A percentile compares a stretch with the other conserved stretches of the same genome.
phyloP scores from a whole-genome alignment of 768 basidiomycete genomes.

The Crepidotus variabilis region DNA sequence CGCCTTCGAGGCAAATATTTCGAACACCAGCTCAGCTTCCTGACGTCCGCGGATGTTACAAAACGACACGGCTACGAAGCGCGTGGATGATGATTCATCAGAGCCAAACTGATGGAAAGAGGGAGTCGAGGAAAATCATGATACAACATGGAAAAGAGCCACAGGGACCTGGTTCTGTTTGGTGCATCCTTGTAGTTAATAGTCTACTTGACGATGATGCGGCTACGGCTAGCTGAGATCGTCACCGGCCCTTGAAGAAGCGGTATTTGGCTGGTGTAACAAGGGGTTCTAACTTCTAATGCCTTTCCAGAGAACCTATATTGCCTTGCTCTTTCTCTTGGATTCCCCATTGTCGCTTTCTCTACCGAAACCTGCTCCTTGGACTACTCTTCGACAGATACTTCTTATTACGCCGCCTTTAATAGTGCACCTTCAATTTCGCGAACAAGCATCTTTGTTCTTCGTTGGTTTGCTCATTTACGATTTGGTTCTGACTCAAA shows the following conservation, averaged over 20 bases:
- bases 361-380: background rate
- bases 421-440: no score
- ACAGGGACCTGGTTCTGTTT: conserved; percentile 11
- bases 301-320: background rate
- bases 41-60: conserved; percentile 7
- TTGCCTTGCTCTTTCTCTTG: background rate
- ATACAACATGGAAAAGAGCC: conserved; percentile 11
- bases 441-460: no score
- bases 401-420: no score
- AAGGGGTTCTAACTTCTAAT: conserved; percentile 3
- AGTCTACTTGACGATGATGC: conserved; percentile 16
- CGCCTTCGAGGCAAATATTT: no score
- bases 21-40: background rate
- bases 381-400: no score
- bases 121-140: conserved; percentile 17
- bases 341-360: background rate
- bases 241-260: conserved; percentile 23
- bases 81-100: conserved; percentile 4
- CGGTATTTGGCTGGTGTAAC: conserved; percentile 10
- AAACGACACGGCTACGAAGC: conserved; percentile 6
- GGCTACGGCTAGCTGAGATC: conserved; percentile 17
- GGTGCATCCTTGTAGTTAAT: conserved; percentile 18
- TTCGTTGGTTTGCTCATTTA: no score
- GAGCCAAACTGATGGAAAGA: conserved; percentile 8
- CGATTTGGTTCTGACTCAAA: no score